phyloP scores from a whole-genome alignment of 208 protist genomes.

The Crithidia bombi region DNA sequence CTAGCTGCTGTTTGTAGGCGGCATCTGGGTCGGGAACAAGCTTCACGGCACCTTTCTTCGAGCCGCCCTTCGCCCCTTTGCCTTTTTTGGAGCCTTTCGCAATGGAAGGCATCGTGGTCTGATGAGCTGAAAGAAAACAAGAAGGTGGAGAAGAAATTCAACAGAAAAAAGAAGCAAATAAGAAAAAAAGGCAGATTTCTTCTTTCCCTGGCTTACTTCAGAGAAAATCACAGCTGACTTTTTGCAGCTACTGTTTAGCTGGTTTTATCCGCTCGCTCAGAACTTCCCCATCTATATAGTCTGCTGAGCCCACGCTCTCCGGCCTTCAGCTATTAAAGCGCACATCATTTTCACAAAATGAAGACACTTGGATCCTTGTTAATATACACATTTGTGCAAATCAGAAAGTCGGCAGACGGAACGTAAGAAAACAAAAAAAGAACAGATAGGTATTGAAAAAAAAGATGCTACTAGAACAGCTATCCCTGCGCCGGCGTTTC shows the following conservation, averaged over 20 bases:
- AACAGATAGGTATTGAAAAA: background rate
- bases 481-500: conserved; percentile 9
- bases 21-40: conserved; percentile 49
- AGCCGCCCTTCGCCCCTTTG: conserved; percentile 40
- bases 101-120: conserved; percentile 14
- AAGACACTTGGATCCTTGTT: too few relatives aligned
- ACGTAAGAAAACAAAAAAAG: conserved; percentile 11
- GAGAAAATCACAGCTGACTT: too few relatives aligned
- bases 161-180: background rate
- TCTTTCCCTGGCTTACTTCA: background rate
- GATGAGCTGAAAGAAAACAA: background rate
- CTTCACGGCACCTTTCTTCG: conserved; percentile 34
- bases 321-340: background rate
- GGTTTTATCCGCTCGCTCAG: too few relatives aligned
- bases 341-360: too few relatives aligned
- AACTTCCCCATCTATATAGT: too few relatives aligned
- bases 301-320: too few relatives aligned
- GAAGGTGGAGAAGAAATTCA: conserved; percentile 12
- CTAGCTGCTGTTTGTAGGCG: conserved; percentile 42
- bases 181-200: background rate
- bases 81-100: conserved; percentile 20
- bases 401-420: background rate
- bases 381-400: too few relatives aligned
- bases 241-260: too few relatives aligned
- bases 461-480: conserved; percentile 2